Evolutionary conservation across 805 yeast species (phyloP), one percentile per base, ranked within the genome.

Genomic region (Cyberlindnera maritima): DNA sequence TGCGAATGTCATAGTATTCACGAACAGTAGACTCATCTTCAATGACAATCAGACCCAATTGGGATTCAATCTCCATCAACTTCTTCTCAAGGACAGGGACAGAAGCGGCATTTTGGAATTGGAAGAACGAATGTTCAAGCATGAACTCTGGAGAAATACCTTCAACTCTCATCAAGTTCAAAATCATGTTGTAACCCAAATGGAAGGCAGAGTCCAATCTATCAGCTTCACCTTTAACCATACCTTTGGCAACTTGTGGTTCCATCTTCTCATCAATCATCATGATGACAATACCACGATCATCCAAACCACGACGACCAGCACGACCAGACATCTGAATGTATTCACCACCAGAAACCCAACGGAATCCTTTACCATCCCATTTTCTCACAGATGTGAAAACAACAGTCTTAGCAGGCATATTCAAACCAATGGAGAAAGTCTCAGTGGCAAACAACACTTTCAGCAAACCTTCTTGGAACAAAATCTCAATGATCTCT

Each of bases 271-370:
- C 98, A 65, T 94, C 98, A 65, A 94, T 90, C 99, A 94, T 94
- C 94, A 94, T 88, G 56, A 94, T 94, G 41, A 94, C 99, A 67
- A 94, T 90, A 71, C 99, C 99, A 66, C 99, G 85, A 66, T 94
- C 99, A 76, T 94, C 99, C 58, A 94, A 78, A 63, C 99, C 99
- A 77, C 99, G 88, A 76, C 99, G 91, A 59, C 99, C 99, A 19
- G 99, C 99, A 69, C 99, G 83, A 56, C 99, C 99, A 38, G 97
- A 88, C 99, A 94, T 94, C 71, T 94, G 99, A 63, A 94, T 94
- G 69, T 94, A 94, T 70, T 94, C 99, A 73, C 99, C 99, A 49
- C 99, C 99, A 47, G 96, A 88, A 28, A 94, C 97, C 99, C 99
- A 94, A 69, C 99, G 83, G 75, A 92, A 90, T 17, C 92, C 96